A percentile compares a stretch with the other conserved stretches of the same genome.
Conservation (phyloP, 2,329 filamentous ascomycete genomes). For the Botrytis fabae region DNA sequence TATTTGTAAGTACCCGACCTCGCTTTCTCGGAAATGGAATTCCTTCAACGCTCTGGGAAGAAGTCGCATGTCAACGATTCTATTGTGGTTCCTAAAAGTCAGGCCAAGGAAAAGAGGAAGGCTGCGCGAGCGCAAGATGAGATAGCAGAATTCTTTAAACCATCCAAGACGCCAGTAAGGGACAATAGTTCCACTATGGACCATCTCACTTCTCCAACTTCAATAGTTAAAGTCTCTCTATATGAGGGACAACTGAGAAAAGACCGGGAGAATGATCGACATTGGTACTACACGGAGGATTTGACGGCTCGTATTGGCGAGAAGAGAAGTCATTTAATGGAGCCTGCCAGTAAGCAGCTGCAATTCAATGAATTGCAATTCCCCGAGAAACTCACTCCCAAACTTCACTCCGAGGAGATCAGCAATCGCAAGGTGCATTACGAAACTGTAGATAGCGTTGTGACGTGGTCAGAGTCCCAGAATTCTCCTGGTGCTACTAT, state of each 20-base stretch:
- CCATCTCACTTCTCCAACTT: slow-evolving; percentile 6
- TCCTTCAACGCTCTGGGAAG: slow-evolving; percentile 41
- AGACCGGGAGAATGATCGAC: not conserved
- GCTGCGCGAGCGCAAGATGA: slow-evolving; percentile 31
- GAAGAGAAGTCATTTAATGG: not conserved
- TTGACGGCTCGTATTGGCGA: not conserved
- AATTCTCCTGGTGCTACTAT: slow-evolving; percentile 24
- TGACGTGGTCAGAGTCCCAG: slow-evolving; percentile 38
- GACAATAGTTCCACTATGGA: slow-evolving; percentile 23
- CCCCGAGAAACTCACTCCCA: not conserved
- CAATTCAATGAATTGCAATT: not conserved
- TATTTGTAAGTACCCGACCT: slow-evolving; percentile 51
- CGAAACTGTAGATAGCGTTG: slow-evolving; percentile 28
- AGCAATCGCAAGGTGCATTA: slow-evolving; percentile 23
- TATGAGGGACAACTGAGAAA: slow-evolving; percentile 9
- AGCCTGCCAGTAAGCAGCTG: not conserved
- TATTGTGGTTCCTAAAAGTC: slow-evolving; percentile 33
- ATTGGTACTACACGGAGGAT: not conserved
- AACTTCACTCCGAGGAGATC: not conserved
- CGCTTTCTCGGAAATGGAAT: slow-evolving; percentile 53
- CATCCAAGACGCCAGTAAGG: slow-evolving; percentile 28
- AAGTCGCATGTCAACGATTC: slow-evolving; percentile 33
- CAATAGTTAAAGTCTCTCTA: slow-evolving; percentile 6
- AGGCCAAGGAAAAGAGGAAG: slow-evolving; percentile 34
- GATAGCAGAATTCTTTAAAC: slow-evolving; percentile 38